A percentile compares a stretch with the other conserved stretches of the same genome.
phyloP scores from a whole-genome alignment of 2,329 filamentous ascomycete genomes.

The Ilyonectria destructans region DNA sequence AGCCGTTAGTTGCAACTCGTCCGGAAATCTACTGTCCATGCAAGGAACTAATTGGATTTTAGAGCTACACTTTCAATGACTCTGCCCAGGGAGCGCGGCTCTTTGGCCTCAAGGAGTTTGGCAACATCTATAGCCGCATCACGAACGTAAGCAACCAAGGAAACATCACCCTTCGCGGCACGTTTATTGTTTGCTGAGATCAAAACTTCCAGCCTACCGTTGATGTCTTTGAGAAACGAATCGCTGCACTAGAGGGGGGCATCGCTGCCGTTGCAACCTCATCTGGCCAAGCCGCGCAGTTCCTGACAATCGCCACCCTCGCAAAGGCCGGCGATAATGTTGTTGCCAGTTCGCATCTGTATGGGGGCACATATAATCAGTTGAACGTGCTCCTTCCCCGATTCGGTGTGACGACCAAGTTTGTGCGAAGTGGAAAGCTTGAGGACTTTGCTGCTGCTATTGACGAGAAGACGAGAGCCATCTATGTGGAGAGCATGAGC shows the following conservation, averaged over 20 bases:
- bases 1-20: too few species aligned
- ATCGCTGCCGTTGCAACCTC: slow-evolving; percentile 87
- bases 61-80: slow-evolving; percentile 87
- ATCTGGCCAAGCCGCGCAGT: slow-evolving; percentile 92
- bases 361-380: slow-evolving; percentile 98
- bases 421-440: slow-evolving; percentile 85
- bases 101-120: slow-evolving; percentile 96
- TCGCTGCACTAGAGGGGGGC: slow-evolving; percentile 95
- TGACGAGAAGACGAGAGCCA: slow-evolving; percentile 93
- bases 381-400: slow-evolving; percentile 92
- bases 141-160: slow-evolving; percentile 79
- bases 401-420: slow-evolving; percentile 89
- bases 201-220: slow-evolving; percentile 80
- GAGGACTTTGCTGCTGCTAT: slow-evolving; percentile 87
- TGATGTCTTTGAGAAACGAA: slow-evolving; percentile 96
- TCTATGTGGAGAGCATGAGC: slow-evolving; percentile 93
- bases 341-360: slow-evolving; percentile 89
- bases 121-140: slow-evolving; percentile 98
- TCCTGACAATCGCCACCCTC: slow-evolving; percentile 90
- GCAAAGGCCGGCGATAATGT: slow-evolving; percentile 94
- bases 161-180: slow-evolving; percentile 22
- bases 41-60: too few species aligned
- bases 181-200: not conserved
- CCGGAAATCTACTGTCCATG: too few species aligned
- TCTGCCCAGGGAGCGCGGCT: slow-evolving; percentile 95